A percentile compares a stretch with the other conserved stretches of the same genome.
Evolutionary conservation across 176 grass and related monocot genomes (phyloP).

Genomic region (Poa annua): DNA sequence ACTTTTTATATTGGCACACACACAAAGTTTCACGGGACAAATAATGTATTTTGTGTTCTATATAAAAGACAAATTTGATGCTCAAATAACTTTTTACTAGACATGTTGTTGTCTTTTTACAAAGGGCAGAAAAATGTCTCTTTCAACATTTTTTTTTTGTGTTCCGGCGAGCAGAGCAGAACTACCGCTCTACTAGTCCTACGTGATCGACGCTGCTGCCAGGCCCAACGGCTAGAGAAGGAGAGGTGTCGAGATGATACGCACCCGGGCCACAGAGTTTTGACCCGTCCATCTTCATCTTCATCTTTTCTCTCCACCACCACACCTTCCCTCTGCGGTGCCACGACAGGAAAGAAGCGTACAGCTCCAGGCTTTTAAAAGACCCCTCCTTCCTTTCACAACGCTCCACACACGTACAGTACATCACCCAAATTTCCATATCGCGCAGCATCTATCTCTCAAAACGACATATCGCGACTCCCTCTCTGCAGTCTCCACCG

Average conservation of each 20-base stretch:
- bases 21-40: too few species aligned
- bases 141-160: too few species aligned
- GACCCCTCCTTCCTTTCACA: background rate
- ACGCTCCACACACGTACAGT: background rate
- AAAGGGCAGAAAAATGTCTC: too few species aligned
- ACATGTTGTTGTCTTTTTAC: too few species aligned
- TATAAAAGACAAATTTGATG: too few species aligned
- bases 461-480: background rate
- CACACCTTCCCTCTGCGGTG: background rate
- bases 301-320: background rate
- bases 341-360: constrained; percentile 19
- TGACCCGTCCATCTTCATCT: background rate
- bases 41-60: too few species aligned
- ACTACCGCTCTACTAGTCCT: too few species aligned
- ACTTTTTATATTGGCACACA: too few species aligned
- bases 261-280: background rate
- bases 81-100: too few species aligned
- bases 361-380: constrained; percentile 23
- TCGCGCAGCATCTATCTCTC: background rate
- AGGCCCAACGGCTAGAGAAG: background rate
- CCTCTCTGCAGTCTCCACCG: background rate
- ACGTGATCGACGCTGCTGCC: too few species aligned
- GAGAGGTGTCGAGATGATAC: background rate
- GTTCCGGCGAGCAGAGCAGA: too few species aligned
- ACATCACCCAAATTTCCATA: background rate